Evolutionary conservation across 2,329 filamentous ascomycete genomes (phyloP).

Genomic region (Colletotrichum magnum): DNA sequence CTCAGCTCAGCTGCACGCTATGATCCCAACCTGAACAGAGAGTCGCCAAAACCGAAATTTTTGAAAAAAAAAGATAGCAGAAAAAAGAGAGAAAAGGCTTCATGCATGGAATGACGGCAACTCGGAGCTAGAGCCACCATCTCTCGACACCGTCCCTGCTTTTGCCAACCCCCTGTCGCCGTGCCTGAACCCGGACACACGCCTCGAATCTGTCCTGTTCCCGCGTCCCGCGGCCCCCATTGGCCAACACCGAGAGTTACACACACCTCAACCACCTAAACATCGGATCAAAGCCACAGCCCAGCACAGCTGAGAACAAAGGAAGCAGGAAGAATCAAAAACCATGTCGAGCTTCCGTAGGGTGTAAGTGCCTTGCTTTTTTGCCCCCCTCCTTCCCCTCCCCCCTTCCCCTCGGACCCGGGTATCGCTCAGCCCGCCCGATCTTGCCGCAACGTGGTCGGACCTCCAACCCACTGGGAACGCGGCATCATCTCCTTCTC

Average conservation of each 20-base stretch:
- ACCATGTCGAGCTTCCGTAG: slow-evolving; percentile 36
- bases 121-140: slow-evolving; percentile 22
- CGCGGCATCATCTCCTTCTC: not conserved
- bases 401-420: slow-evolving; percentile 13
- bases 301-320: not conserved
- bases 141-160: slow-evolving; percentile 12
- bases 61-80: not conserved
- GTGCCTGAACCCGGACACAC: not conserved
- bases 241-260: not conserved
- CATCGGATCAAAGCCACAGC: slow-evolving; percentile 5
- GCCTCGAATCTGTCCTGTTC: slow-evolving; percentile 1
- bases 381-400: not conserved
- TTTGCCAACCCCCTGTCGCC: not conserved
- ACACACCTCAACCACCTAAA: not conserved
- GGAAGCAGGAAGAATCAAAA: not conserved
- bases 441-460: slow-evolving; percentile 9
- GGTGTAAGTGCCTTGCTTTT: slow-evolving; percentile 30
- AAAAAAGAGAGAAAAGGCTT: not conserved
- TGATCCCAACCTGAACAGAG: slow-evolving; percentile 14
- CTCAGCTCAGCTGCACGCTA: not conserved
- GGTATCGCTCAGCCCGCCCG: slow-evolving; percentile 1
- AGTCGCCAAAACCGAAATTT: not conserved
- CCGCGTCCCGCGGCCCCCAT: slow-evolving; percentile 8
- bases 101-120: slow-evolving; percentile 25
- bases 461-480: not conserved